Base-by-base conservation (phyloP, 768 basidiomycete genomes). In the Chiua virens region DNA sequence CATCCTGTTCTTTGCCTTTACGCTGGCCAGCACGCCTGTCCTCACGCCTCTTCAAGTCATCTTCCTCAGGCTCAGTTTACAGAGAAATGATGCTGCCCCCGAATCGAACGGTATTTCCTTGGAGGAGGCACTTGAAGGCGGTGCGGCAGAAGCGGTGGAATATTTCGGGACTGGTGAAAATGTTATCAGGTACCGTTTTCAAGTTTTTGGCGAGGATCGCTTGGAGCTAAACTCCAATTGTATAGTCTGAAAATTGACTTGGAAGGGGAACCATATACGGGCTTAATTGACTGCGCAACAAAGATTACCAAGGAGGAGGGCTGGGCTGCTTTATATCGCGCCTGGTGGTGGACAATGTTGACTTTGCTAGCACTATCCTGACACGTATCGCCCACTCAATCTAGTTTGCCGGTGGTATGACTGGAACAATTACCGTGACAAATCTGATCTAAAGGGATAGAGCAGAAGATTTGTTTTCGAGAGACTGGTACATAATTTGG, bases 11-110 rank as follows among this genome's bases (percentile, higher is more conserved):
- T 79, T 81, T 13, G 44, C 69, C 5, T 52, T 78, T 45, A 80
- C 82, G 13, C 63, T 77, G 18, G 49, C 82, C 39, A 80, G 81
- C 68, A 79, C 82, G 1, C 58, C 62, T 14, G 61, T 87, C 49
- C 75, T 89, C 13, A 78, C 85, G 32, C 89, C 89, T 4, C 69
- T 92, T 21, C 87, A 90, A 59, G 87, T 90, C 25, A 83, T 90
- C 42, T 69, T 81, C 8, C 86, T 84, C 15, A 75, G 88, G 42
- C 75, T 91, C 6, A 85, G 87, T n/a, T 84, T 92, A 42, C 89
- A 91, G 63, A 79, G 87, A 45, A 91, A 90, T 54, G 86, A 89
- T 54, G 82, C 34, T 17, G 14, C 32, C 4, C 34, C 15, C 34
- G 34, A 34, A 34, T 34, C 6, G 1, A 17, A 34, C 34, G 6